Evolutionary conservation across 1,284 basidiomycete species (phyloP).

Genomic region (Apiotrichum gracile): DNA sequence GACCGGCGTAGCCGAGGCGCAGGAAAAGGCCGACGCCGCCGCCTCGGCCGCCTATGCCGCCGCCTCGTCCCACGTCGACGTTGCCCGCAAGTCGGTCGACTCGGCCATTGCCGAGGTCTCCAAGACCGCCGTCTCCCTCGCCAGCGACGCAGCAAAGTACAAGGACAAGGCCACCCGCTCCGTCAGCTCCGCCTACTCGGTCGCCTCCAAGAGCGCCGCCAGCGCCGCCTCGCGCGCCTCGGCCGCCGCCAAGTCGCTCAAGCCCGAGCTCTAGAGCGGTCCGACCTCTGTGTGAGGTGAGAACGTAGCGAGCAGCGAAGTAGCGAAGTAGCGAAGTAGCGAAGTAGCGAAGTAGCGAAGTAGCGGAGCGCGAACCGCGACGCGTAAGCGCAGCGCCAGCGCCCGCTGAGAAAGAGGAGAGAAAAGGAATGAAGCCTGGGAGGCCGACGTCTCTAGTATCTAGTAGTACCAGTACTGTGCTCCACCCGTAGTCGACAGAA

Average conservation of each 20-base stretch:
- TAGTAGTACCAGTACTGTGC: no score
- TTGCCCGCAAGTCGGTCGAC: slow-evolving; percentile 26
- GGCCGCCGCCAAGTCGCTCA: slow-evolving; percentile 31
- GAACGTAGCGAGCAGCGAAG: no score
- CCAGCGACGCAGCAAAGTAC: slow-evolving; percentile 46
- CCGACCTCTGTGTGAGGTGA: no score
- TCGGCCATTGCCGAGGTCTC: slow-evolving; percentile 32
- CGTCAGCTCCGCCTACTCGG: slow-evolving; percentile 22
- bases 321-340: no score
- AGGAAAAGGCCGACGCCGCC: slow-evolving; percentile 40
- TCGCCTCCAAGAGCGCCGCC: slow-evolving; percentile 31
- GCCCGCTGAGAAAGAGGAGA: no score
- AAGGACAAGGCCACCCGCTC: slow-evolving; percentile 16
- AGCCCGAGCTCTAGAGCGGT: slow-evolving; percentile 28
- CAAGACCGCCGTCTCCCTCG: slow-evolving; percentile 26
- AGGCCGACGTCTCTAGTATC: no score
- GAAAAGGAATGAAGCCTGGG: no score
- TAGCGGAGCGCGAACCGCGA: no score
- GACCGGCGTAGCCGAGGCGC: slow-evolving; percentile 40
- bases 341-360: no score
- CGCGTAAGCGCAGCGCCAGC: no score
- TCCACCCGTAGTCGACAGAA: no score
- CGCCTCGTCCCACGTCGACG: slow-evolving; percentile 44
- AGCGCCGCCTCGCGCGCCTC: slow-evolving; percentile 26
- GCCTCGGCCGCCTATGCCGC: slow-evolving; percentile 35